Evolutionary conservation across 2,329 filamentous ascomycete genomes (phyloP).

Genomic region (Pseudogymnoascus verrucosus): DNA sequence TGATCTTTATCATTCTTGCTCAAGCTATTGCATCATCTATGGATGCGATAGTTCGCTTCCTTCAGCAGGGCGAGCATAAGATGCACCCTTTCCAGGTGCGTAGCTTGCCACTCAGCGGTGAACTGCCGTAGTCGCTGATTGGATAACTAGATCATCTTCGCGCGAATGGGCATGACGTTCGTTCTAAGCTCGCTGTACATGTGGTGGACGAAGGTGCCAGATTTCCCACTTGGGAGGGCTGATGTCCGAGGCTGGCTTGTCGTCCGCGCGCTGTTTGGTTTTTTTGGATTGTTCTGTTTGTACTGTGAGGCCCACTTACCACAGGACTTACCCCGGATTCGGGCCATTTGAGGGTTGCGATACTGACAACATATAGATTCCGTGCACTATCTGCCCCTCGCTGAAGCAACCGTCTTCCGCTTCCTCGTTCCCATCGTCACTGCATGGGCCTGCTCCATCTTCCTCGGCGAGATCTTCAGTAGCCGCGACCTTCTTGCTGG

Average conservation of each 20-base stretch:
- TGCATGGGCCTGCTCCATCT: conserved; percentile 69
- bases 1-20: conserved; percentile 62
- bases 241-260: conserved; percentile 62
- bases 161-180: conserved; percentile 24
- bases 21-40: conserved; percentile 78
- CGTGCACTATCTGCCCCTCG: conserved; percentile 67
- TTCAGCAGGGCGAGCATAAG: conserved; percentile 63
- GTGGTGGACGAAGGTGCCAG: conserved; percentile 58
- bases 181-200: conserved; percentile 50
- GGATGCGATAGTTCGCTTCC: conserved; percentile 71
- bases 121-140: background rate
- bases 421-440: conserved; percentile 78
- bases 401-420: conserved; percentile 83
- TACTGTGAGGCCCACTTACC: conserved; percentile 20
- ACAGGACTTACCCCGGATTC: background rate
- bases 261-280: conserved; percentile 60
- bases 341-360: background rate
- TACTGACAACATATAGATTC: conserved; percentile 19
- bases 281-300: conserved; percentile 65
- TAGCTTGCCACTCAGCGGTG: background rate
- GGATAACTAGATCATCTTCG: conserved; percentile 30
- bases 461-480: conserved; percentile 69
- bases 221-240: conserved; percentile 62
- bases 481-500: conserved; percentile 68
- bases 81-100: conserved; percentile 78